A percentile compares a stretch with the other conserved stretches of the same genome.
Conservation (phyloP, 1,284 basidiomycete species). For the Erythrobasidium hasegawianum region DNA sequence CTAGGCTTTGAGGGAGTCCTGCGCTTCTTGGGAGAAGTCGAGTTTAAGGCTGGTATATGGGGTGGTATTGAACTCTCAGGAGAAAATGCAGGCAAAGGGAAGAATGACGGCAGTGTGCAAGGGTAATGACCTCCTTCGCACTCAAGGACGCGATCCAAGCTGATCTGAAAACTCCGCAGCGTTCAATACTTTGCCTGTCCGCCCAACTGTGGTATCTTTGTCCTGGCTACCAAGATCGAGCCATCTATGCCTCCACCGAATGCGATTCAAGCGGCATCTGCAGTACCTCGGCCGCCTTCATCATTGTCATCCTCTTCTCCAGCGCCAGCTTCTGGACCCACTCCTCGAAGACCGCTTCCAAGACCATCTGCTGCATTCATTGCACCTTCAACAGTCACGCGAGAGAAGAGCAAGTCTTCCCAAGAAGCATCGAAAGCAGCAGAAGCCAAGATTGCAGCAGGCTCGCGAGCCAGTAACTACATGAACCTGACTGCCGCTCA, state of each 20-base stretch:
- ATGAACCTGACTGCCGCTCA: conserved; percentile 48
- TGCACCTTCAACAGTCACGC: conserved; percentile 34
- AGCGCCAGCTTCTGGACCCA: conserved; percentile 35
- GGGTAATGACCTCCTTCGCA: conserved; percentile 60
- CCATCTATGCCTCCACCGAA: conserved; percentile 59
- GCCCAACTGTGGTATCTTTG: conserved; percentile 84
- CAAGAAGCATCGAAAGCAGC: conserved; percentile 45
- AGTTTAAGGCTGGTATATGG: conserved; percentile 80
- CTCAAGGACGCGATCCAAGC: background rate
- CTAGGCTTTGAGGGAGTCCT: conserved; percentile 68
- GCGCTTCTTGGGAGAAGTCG: conserved; percentile 73
- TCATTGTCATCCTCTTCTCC: conserved; percentile 1
- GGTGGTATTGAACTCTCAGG: conserved; percentile 84
- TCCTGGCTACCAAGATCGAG: conserved; percentile 74
- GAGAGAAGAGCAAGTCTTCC: conserved; percentile 37
- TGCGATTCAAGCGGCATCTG: conserved; percentile 4
- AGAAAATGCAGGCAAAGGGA: conserved; percentile 84
- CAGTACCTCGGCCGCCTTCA: conserved; percentile 11
- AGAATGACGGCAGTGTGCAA: conserved; percentile 86
- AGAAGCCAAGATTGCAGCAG: conserved; percentile 62
- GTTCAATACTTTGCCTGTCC: conserved; percentile 83
- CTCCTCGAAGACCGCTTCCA: conserved; percentile 41
- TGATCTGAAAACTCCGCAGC: conserved; percentile 48
- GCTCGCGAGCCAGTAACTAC: conserved; percentile 77
- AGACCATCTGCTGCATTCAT: conserved; percentile 17